Base-by-base conservation (phyloP, 1,139 yeast species). In the Starmera stellimalicola region DNA sequence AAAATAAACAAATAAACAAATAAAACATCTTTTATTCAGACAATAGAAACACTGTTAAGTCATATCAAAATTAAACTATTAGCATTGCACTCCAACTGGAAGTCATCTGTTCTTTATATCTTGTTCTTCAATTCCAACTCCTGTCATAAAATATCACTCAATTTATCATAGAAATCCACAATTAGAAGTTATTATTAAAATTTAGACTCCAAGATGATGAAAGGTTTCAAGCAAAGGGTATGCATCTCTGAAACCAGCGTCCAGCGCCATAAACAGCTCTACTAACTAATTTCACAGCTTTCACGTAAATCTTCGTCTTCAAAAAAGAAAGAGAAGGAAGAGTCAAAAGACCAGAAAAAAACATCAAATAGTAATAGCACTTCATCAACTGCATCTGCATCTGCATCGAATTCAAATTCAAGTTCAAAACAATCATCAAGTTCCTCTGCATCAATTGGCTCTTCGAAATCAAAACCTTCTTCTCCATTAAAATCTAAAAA, bases 121-220 rank as follows among this genome's bases (percentile, higher is more conserved):
- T n/a, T n/a, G n/a, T n/a, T n/a, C n/a, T n/a, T n/a, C n/a, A n/a
- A n/a, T n/a, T n/a, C n/a, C n/a, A n/a, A n/a, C n/a, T n/a, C n/a
- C n/a, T n/a, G n/a, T n/a, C n/a, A n/a, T n/a, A n/a, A n/a, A n/a
- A n/a, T n/a, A n/a, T n/a, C n/a, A n/a, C n/a, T n/a, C n/a, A n/a
- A n/a, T n/a, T n/a, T n/a, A n/a, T n/a, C n/a, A n/a, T n/a, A n/a
- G n/a, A n/a, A n/a, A n/a, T n/a, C n/a, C n/a, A n/a, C n/a, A n/a
- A n/a, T n/a, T n/a, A n/a, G n/a, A n/a, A n/a, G n/a, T n/a, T n/a
- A n/a, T n/a, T n/a, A n/a, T n/a, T n/a, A n/a, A n/a, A n/a, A n/a
- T n/a, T n/a, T n/a, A n/a, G n/a, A n/a, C n/a, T 14, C 25, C 25
- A 60, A 57, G 46, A 63, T 63, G 68, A 63, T 63, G 67, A 64